Percentiles rank a stretch among this genome's conserved stretches.
phyloP scores from a whole-genome alignment of 345 rosid genomes.

The Xanthoceras sorbifolium region DNA sequence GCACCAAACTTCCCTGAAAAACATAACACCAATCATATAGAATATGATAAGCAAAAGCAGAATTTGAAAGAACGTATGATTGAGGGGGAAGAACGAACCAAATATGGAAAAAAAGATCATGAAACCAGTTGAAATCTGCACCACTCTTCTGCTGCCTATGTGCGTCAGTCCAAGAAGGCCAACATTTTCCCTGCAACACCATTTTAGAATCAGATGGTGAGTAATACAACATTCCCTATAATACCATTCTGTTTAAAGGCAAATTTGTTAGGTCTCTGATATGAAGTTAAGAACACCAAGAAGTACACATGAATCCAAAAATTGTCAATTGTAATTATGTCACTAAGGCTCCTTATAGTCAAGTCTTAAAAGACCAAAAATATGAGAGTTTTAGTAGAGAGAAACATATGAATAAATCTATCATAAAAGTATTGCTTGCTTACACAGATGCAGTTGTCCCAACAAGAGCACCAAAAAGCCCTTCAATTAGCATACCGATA shows the following conservation, averaged over 20 bases:
- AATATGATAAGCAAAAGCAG: not conserved
- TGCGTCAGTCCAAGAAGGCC: slow-evolving; percentile 90
- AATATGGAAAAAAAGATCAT: slow-evolving; percentile 98
- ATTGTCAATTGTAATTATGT: not conserved
- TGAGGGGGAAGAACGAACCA: slow-evolving; percentile 47
- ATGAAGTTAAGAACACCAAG: not conserved
- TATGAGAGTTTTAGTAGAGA: too few relatives aligned
- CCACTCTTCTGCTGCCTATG: slow-evolving; percentile 95
- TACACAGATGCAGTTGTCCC: slow-evolving; percentile 97
- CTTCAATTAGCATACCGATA: slow-evolving; percentile 76
- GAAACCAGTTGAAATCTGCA: slow-evolving; percentile 91
- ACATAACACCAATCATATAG: slow-evolving; percentile 5
- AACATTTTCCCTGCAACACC: slow-evolving; percentile 81
- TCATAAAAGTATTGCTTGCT: slow-evolving; percentile 27
- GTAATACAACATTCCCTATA: slow-evolving; percentile 4
- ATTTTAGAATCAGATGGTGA: slow-evolving; percentile 1
- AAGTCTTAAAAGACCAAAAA: not conserved
- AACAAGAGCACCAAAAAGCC: slow-evolving; percentile 79
- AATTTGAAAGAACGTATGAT: not conserved
- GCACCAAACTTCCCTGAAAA: slow-evolving; percentile 91
- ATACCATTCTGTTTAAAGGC: not conserved
- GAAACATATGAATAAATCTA: not conserved
- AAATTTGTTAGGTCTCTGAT: not conserved
- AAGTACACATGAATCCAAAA: not conserved
- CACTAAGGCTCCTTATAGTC: not conserved